Base-by-base conservation (phyloP, 768 basidiomycete species). In the Leccinum olivaceopallidum region DNA sequence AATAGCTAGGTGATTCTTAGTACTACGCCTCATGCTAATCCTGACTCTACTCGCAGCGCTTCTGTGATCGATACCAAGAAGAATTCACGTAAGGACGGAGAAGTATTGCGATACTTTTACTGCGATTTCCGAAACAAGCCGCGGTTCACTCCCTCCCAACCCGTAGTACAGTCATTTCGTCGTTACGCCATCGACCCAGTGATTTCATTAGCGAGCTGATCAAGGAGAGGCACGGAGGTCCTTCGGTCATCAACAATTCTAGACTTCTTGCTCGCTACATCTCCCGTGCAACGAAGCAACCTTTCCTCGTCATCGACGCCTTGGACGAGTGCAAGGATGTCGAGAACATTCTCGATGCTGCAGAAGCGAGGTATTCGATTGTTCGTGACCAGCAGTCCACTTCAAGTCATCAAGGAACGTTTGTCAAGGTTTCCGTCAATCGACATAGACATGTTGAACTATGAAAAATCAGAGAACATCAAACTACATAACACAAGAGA, bases 111-210 rank as follows among this genome's bases (percentile, higher is more conserved):
- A 4, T 64, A 54, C n/a, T 67, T 71, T 20, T 66, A 71, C 4
- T 69, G 67, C 5, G 62, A 69, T 50, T 71, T 69, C 20, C 64
- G 61, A 26, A 57, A 30, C 1, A 56, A 63, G n/a, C 56, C 2
- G 16, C 47, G 6, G 60, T 44, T 28, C 0, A 28, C 30, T 30
- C 9, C 30, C n/a, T 60, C 53, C 6, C 22, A 22, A 22, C 22
- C 22, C 22, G 22, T 22, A 22, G 22, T 22, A 22, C 59, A 48
- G 8, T 39, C 56, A 22, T 37, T 2, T 8, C 0, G 3, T 22
- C 30, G 30, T 30, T 30, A 30, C 30, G 30, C 9, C 30, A 9
- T 30, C 30, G 6, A 16, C 48, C n/a, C 10, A 32, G 4, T 37
- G 30, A 50, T 12, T 3, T 61, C 8, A 50, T 64, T 2, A 42